Base-by-base conservation (phyloP, 129 eudicot genomes). In the Flaveria robusta region DNA sequence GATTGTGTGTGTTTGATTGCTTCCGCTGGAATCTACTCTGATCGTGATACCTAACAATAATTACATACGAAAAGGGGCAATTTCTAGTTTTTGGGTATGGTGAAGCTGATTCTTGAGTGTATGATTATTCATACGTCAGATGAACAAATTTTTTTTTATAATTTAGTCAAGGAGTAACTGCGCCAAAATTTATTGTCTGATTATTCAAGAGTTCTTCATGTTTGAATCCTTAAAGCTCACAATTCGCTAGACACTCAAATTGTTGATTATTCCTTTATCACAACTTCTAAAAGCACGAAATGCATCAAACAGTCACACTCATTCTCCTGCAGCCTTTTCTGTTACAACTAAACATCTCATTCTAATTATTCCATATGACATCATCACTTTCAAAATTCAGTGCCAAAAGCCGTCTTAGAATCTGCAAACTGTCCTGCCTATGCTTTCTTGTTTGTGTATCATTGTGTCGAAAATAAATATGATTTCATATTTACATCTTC, bases 131-230 rank as follows among this genome's bases (percentile, higher is more conserved):
- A 62, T 15, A 26, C 15, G 43, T 14, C 68, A 26, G 4, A 27
- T 62, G 2, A 62, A 26, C 16, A 49, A 1, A n/a, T n/a, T n/a
- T n/a, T 50, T 50, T 51, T 51, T 47, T 45, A 71, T 18, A 46
- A 70, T 29, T 34, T 43, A n/a, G 62, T 46, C 26, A 3, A 23
- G 66, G 4, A 56, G 29, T 12, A 68, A 20, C 23, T 15, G 45
- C 20, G 19, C 14, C 74, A 15, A 24, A 70, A n/a, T 47, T 71
- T 27, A 16, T 27, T 50, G 1, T 66, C 55, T 71, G 45, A 19
- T 34, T 18, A 34, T 72, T 34, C 39, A 52, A 20, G 55, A 74
- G 77, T 39, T 66, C 18, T 71, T 52, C 43, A 54, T 20, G 37
- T 34, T 22, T 54, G 37, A 52, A 72, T 71, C 49, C 66, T 43